Percentiles rank a stretch among this genome's conserved stretches.
phyloP scores from a whole-genome alignment of 2,329 filamentous ascomycete genomes.

The Ramularia collo-cygni region DNA sequence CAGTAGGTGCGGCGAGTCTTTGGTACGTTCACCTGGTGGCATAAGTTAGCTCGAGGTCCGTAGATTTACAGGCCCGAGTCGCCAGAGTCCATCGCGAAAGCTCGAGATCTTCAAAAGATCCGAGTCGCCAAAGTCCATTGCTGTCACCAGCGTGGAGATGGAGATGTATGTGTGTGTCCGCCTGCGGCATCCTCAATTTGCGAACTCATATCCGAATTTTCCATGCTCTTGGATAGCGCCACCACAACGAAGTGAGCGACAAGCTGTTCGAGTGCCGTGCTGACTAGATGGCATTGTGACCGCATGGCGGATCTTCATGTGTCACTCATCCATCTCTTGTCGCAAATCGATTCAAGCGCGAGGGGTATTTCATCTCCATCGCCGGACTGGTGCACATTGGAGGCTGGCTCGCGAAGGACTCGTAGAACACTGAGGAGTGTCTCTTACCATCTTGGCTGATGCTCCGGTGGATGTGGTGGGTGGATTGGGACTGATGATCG shows the following conservation, averaged over 20 bases:
- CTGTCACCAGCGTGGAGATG: conserved; percentile 5
- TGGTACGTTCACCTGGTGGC: conserved; percentile 85
- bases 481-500: neutral
- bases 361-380: no score
- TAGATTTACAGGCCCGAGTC: neutral
- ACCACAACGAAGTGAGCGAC: no score
- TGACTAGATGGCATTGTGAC: neutral
- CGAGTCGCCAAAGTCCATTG: conserved; percentile 4
- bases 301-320: neutral
- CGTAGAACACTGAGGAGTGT: no score
- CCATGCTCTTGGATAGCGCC: neutral
- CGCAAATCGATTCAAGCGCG: no score
- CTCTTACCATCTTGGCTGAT: conserved; percentile 16
- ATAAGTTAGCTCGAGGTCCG: conserved; percentile 10
- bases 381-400: no score
- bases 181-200: conserved; percentile 5
- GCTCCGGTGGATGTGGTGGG: conserved; percentile 8
- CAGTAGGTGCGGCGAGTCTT: conserved; percentile 97
- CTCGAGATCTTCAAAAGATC: neutral
- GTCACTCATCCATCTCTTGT: neutral
- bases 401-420: no score
- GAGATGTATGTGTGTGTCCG: conserved; percentile 8
- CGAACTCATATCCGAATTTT: conserved; percentile 1
- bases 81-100: no score
- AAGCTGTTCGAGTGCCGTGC: neutral